phyloP scores from a whole-genome alignment of 2,329 filamentous ascomycete species.

The Eutypa lata region DNA sequence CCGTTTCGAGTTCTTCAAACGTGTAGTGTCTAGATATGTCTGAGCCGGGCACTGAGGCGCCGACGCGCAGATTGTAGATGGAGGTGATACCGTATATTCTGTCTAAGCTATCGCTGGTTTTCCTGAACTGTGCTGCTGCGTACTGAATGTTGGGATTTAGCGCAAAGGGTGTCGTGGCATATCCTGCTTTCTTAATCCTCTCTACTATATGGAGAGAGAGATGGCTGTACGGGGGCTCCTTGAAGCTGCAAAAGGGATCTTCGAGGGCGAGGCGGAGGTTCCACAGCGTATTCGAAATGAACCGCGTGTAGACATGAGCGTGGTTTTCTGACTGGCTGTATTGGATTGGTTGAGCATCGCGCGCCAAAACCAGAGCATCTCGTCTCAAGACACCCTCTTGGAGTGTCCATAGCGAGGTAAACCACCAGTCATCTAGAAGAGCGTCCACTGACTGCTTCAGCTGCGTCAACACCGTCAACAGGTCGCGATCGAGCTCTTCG shows the following conservation, averaged over 20 bases:
- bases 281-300: too few relatives aligned
- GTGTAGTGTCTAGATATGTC: background rate
- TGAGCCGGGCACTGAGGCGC: background rate
- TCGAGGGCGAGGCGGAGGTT: too few relatives aligned
- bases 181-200: background rate
- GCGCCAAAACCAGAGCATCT: background rate
- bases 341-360: background rate
- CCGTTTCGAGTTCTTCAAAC: background rate
- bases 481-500: background rate
- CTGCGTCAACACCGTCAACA: too few relatives aligned
- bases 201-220: too few relatives aligned
- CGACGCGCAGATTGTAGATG: slow-evolving; percentile 1
- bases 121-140: background rate
- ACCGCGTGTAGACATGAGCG: background rate
- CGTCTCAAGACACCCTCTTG: background rate
- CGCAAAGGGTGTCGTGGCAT: background rate
- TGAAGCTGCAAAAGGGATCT: too few relatives aligned
- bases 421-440: slow-evolving; percentile 1
- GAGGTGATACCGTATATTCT: slow-evolving; percentile 3
- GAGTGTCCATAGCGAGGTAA: slow-evolving; percentile 3
- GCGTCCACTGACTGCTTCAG: background rate
- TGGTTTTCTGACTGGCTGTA: background rate
- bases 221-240: too few relatives aligned
- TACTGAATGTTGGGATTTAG: background rate
- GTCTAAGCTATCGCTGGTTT: background rate